Evolutionary conservation across 2,329 filamentous ascomycete genomes (phyloP).

Genomic region (Colletotrichum euphorbiae): DNA sequence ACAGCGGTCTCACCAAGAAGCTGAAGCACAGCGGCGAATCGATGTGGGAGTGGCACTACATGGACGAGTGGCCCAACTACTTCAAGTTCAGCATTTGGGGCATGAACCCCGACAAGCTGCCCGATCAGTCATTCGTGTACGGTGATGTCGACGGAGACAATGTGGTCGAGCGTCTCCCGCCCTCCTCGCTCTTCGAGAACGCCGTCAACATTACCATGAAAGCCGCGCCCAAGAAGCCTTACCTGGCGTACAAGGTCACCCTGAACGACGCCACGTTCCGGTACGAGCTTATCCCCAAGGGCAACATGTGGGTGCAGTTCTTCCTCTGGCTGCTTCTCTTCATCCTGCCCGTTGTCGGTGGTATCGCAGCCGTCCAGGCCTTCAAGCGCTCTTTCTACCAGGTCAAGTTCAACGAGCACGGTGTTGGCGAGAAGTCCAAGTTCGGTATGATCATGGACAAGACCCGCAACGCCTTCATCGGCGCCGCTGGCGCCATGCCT

Average conservation of each 20-base stretch:
- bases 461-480: conserved; percentile 45
- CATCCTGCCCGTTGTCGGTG: conserved; percentile 63
- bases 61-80: conserved; percentile 72
- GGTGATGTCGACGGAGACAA: conserved; percentile 72
- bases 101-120: conserved; percentile 71
- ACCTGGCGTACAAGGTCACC: conserved; percentile 64
- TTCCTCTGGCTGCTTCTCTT: conserved; percentile 64
- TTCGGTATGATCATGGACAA: conserved; percentile 59
- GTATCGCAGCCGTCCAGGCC: conserved; percentile 60
- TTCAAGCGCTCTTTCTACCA: conserved; percentile 67
- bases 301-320: conserved; percentile 64
- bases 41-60: conserved; percentile 69
- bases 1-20: conserved; percentile 66
- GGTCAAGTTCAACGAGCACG: conserved; percentile 53
- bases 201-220: conserved; percentile 53
- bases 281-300: conserved; percentile 64
- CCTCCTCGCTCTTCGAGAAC: conserved; percentile 65
- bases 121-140: conserved; percentile 66
- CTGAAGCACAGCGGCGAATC: conserved; percentile 62
- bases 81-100: conserved; percentile 76
- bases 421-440: conserved; percentile 57
- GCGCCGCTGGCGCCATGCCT: conserved; percentile 45
- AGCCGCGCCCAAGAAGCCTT: conserved; percentile 59
- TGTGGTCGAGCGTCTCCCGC: conserved; percentile 71
- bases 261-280: conserved; percentile 65